Conservation (phyloP, 768 basidiomycete genomes). For the Nidularia sp. region DNA sequence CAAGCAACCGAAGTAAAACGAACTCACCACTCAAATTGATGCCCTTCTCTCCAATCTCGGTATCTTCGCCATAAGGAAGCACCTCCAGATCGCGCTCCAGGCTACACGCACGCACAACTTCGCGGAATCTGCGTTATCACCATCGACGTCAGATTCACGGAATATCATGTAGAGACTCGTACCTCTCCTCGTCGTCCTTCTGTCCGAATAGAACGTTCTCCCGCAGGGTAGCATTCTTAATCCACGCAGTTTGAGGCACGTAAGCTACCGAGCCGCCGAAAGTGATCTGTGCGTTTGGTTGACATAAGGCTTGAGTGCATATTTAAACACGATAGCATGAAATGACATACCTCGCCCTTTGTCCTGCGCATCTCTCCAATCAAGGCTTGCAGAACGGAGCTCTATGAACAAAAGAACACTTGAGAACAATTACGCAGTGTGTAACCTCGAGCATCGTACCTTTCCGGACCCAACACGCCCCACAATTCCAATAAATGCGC, state of each 20-base stretch:
- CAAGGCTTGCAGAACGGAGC: conserved; percentile 49
- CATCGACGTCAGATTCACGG: neutral
- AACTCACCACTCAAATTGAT: conserved; percentile 57
- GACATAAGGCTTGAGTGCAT: too few relatives aligned
- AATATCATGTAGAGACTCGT: conserved; percentile 1
- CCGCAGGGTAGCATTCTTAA: conserved; percentile 61
- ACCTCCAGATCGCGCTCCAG: conserved; percentile 69
- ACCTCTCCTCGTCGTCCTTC: conserved; percentile 55
- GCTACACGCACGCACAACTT: conserved; percentile 61
- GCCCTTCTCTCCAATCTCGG: conserved; percentile 77
- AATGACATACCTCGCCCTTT: conserved; percentile 42
- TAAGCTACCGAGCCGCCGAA: conserved; percentile 57
- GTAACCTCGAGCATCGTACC: conserved; percentile 12
- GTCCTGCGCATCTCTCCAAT: conserved; percentile 67
- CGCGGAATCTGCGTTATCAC: conserved; percentile 34
- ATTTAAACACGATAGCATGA: neutral
- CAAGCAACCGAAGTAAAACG: neutral
- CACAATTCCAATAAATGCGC: conserved; percentile 69
- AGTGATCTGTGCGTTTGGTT: conserved; percentile 24
- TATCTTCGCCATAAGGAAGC: conserved; percentile 64
- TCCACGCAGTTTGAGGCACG: conserved; percentile 62
- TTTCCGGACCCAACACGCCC: conserved; percentile 76
- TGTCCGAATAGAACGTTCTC: conserved; percentile 77
- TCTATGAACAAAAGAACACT: conserved; percentile 26
- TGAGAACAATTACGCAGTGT: neutral